Evolutionary conservation across 768 basidiomycete genomes (phyloP).

Genomic region (Phaeolepiota aurea): DNA sequence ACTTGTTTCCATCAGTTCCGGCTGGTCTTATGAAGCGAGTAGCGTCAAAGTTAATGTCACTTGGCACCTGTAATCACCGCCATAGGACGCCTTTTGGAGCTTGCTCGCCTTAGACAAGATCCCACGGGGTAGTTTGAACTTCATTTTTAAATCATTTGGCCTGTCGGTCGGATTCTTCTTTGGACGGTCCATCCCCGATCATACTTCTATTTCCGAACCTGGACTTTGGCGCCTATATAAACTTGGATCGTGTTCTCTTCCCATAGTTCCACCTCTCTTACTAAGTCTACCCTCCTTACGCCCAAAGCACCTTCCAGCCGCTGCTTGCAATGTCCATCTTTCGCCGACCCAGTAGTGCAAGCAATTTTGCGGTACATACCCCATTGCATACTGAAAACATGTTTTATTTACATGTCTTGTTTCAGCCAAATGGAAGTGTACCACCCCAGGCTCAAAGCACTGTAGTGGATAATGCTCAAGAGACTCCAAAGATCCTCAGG

Average conservation of each 20-base stretch:
- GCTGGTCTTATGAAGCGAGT: no score
- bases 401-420: background rate
- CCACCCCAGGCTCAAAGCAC: background rate
- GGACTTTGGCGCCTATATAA: background rate
- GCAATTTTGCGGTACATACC: background rate
- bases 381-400: background rate
- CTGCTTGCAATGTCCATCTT: background rate
- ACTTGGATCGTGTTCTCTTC: background rate
- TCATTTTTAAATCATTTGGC: background rate
- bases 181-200: background rate
- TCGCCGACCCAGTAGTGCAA: background rate
- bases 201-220: background rate
- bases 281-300: background rate
- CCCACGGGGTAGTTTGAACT: no score
- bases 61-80: no score
- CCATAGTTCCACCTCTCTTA: background rate
- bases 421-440: background rate
- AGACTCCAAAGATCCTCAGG: conserved; percentile 24
- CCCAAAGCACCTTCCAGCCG: no score
- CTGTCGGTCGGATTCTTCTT: background rate
- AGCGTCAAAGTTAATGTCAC: no score
- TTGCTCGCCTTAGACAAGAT: no score
- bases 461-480: conserved; percentile 14
- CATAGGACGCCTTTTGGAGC: no score
- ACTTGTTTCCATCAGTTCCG: no score